Percentiles rank a stretch among this genome's conserved stretches.
Conservation (phyloP, 768 basidiomycete species). For the Macrolepiota dolichaula region DNA sequence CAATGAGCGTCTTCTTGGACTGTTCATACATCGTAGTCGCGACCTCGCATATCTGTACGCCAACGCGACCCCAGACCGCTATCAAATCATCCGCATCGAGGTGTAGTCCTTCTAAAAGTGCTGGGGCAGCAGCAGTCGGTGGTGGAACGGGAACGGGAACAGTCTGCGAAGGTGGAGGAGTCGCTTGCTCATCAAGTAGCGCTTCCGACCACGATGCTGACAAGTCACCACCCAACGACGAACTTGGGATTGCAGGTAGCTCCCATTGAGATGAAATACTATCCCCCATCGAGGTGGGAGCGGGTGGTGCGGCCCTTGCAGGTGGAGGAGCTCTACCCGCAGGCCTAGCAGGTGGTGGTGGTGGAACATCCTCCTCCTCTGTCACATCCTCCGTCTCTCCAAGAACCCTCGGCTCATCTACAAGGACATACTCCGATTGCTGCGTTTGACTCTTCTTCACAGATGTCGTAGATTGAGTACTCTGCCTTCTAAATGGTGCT, state of each 20-base stretch:
- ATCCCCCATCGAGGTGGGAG: conserved; percentile 25
- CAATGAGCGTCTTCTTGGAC: conserved; percentile 74
- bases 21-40: conserved; percentile 68
- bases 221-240: conserved; percentile 41
- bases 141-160: conserved; percentile 11
- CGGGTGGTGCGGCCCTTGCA: conserved; percentile 23
- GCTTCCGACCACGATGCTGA: conserved; percentile 64
- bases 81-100: conserved; percentile 65
- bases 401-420: conserved; percentile 42
- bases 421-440: conserved; percentile 60
- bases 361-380: conserved; percentile 31
- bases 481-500: conserved; percentile 36
- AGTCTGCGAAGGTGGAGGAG: conserved; percentile 17
- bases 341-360: conserved; percentile 47
- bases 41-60: conserved; percentile 68
- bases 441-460: conserved; percentile 14
- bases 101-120: conserved; percentile 26
- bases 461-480: conserved; percentile 26
- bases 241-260: conserved; percentile 55
- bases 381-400: conserved; percentile 32
- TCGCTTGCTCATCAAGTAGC: conserved; percentile 3
- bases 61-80: conserved; percentile 68
- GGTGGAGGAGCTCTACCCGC: conserved; percentile 38
- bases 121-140: neutral
- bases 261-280: conserved; percentile 60